Evolutionary conservation across 208 protist species (phyloP).

Genomic region (Crithidia sp.): DNA sequence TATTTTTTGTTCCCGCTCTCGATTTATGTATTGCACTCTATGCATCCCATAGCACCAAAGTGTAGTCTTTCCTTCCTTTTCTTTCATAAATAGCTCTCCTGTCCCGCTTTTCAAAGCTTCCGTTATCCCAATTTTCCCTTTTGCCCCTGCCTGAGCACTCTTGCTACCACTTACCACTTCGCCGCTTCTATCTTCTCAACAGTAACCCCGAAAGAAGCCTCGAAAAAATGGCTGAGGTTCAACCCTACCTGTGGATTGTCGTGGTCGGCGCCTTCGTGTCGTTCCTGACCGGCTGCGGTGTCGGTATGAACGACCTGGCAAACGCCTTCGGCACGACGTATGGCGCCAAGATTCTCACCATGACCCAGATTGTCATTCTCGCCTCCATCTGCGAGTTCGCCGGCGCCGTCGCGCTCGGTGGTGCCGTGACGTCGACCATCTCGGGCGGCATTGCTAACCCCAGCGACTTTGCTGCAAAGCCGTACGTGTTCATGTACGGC

Average conservation of each 20-base stretch:
- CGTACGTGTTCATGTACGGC: slow-evolving; percentile 67
- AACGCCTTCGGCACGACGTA: slow-evolving; percentile 81
- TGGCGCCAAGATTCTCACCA: slow-evolving; percentile 54
- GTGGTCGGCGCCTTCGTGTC: slow-evolving; percentile 46
- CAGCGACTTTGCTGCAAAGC: slow-evolving; percentile 33
- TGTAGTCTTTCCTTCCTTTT: too few species aligned
- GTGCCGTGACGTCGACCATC: slow-evolving; percentile 59
- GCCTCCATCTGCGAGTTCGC: slow-evolving; percentile 67
- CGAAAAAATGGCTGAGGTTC: background rate
- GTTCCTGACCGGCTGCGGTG: slow-evolving; percentile 54
- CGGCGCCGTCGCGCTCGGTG: slow-evolving; percentile 56
- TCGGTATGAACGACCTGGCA: slow-evolving; percentile 80
- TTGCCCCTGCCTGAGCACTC: background rate
- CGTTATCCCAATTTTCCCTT: background rate
- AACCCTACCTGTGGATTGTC: slow-evolving; percentile 11
- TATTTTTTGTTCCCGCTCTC: too few species aligned
- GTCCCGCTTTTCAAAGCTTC: background rate
- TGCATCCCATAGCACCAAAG: too few species aligned
- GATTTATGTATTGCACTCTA: too few species aligned
- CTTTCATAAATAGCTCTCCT: background rate
- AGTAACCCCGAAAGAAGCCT: background rate
- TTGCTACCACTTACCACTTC: background rate
- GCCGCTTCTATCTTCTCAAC: background rate
- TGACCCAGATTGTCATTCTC: slow-evolving; percentile 62
- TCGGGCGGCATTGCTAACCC: slow-evolving; percentile 51